A percentile compares a stretch with the other conserved stretches of the same genome.
Conservation (phyloP, 2,329 filamentous ascomycete species). For the Claviceps lovelessii region DNA sequence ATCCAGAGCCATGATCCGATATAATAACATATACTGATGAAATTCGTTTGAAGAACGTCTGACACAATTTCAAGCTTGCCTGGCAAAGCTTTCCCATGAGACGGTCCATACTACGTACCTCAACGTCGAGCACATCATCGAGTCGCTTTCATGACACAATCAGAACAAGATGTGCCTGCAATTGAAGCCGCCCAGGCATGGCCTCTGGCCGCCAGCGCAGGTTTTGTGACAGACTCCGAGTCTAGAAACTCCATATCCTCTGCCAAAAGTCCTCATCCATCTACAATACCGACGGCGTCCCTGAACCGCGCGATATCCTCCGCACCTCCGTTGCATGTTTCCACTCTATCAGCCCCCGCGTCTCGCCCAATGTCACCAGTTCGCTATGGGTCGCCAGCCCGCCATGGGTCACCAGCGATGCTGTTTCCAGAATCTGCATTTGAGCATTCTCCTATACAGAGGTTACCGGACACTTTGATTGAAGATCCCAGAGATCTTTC, state of each 20-base stretch:
- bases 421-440: conserved; percentile 45
- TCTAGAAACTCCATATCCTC: conserved; percentile 43
- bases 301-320: conserved; percentile 42
- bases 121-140: conserved; percentile 1
- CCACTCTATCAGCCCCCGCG: conserved; percentile 51
- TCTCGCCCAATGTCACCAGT: conserved; percentile 56
- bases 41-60: not conserved
- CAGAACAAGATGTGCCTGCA: conserved; percentile 47
- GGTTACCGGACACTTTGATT: conserved; percentile 28
- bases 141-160: conserved; percentile 50
- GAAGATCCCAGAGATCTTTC: conserved; percentile 40
- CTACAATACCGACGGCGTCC: conserved; percentile 40
- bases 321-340: conserved; percentile 48
- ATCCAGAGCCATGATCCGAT: not conserved
- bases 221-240: conserved; percentile 40
- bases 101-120: not conserved
- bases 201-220: conserved; percentile 47
- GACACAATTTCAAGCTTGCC: not conserved
- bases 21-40: not conserved
- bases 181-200: conserved; percentile 56
- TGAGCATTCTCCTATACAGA: conserved; percentile 29
- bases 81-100: not conserved
- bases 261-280: conserved; percentile 29
- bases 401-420: conserved; percentile 42
- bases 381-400: conserved; percentile 23